Evolutionary conservation across 345 rosid genomes (phyloP), one percentile per base, ranked within the genome.

Genomic region (Hevea brasiliensis): DNA sequence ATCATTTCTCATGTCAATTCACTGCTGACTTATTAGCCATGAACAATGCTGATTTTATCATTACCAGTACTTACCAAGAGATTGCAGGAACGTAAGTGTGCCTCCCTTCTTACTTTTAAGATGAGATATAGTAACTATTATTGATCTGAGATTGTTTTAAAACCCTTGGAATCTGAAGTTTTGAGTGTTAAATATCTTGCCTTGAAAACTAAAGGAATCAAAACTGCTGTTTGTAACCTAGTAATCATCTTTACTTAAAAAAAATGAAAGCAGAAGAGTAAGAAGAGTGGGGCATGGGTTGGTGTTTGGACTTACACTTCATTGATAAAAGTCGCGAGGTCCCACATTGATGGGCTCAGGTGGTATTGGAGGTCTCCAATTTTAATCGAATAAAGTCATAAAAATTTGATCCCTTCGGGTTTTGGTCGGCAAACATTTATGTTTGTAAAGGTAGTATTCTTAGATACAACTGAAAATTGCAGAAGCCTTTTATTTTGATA

Each of bases 61-160:
- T 95, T 80, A 95, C 99, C 78, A 92, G 98, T 76, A 95, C 99
- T 18, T 95, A 91, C 81, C 99, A 95, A 87, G 99, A 95, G 78
- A 95, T 95, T 67, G 98, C 99, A 2, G 99, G 99, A 85, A 83
- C 98, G 98, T 95, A 83, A 87, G 99, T 85, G 45, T 51, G 29
- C 23, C 54, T 56, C 66, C 51, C 79, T 21, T 4, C n/a, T 6
- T 40, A 14, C 70, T 0, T 50, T 37, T 59, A 32, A 24, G 53
- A 44, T 59, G 11, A 45, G 26, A 60, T 7, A 60, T 58, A 12
- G 44, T 71, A 60, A 51, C 47, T 51, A 10, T 50, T 40, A 3
- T 35, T 23, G 13, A 50, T 50, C 44, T 15, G 20, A 24, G 53
- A 15, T 72, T 21, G 3, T 62, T 32, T 2, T 35, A n/a, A 47